Conservation (phyloP, 805 yeast genomes). For the Torulaspora indica region DNA sequence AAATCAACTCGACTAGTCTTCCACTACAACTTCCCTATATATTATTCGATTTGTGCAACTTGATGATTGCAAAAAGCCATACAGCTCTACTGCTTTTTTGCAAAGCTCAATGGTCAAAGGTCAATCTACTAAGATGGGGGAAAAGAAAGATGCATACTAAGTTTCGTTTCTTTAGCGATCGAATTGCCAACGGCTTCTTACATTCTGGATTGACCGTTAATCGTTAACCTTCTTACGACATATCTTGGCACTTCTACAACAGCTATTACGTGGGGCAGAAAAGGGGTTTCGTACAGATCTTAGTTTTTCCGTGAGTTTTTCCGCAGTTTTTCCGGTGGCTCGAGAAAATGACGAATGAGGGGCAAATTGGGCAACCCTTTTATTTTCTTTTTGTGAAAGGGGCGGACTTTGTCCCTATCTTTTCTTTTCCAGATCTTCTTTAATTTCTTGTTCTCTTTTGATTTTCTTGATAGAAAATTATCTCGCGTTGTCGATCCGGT, state of each 20-base stretch:
- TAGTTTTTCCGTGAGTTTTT: background rate
- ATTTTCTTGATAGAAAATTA: background rate
- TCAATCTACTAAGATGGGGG: background rate
- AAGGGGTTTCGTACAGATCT: no score
- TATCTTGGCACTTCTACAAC: no score
- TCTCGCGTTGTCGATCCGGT: background rate
- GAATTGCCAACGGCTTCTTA: background rate
- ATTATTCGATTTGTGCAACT: background rate
- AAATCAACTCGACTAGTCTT: background rate
- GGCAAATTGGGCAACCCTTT: no score
- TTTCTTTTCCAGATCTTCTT: no score
- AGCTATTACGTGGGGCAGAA: background rate
- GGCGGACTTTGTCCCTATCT: no score
- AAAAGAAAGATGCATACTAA: background rate
- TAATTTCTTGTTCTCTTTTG: background rate
- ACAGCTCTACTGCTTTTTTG: background rate
- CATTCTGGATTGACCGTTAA: no score
- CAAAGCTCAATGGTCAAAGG: background rate
- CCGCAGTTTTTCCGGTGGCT: background rate
- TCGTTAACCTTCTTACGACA: no score
- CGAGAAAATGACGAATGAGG: background rate
- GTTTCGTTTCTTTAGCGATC: background rate
- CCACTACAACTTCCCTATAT: background rate
- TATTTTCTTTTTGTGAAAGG: no score
- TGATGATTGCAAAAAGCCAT: background rate